Conservation (phyloP, 805 yeast genomes). For the Metschnikowia matae region DNA sequence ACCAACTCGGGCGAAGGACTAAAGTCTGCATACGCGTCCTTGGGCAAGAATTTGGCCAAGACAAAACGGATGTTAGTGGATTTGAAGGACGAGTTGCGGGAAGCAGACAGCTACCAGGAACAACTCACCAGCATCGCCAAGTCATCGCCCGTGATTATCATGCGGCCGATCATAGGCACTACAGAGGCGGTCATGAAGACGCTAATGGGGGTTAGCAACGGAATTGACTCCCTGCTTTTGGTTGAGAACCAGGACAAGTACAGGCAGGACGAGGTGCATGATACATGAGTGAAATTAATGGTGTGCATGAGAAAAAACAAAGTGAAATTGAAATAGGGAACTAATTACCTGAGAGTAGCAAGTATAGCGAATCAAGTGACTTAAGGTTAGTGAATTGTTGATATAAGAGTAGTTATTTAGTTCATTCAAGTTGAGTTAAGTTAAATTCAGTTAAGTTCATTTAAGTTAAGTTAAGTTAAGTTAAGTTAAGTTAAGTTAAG, state of each 20-base stretch:
- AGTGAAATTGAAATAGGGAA: too few species aligned
- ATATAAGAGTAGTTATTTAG: too few species aligned
- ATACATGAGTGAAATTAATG: neutral
- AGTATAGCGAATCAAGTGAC: too few species aligned
- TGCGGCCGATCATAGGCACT: slow-evolving; percentile 87
- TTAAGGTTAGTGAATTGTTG: too few species aligned
- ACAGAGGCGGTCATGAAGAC: slow-evolving; percentile 85
- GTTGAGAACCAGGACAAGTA: slow-evolving; percentile 64
- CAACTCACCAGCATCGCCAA: slow-evolving; percentile 65
- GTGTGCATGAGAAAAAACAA: too few species aligned
- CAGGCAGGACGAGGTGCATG: slow-evolving; percentile 20
- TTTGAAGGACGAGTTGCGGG: slow-evolving; percentile 59
- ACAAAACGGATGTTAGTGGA: slow-evolving; percentile 61
- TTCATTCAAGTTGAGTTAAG: too few species aligned
- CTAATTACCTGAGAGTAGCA: too few species aligned
- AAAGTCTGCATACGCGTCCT: slow-evolving; percentile 64
- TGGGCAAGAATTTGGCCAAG: slow-evolving; percentile 61
- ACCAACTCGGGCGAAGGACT: slow-evolving; percentile 65
- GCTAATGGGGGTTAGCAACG: slow-evolving; percentile 78
- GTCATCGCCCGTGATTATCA: slow-evolving; percentile 74
- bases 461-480: too few species aligned
- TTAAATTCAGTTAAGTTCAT: too few species aligned
- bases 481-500: too few species aligned
- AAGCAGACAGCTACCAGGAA: slow-evolving; percentile 60
- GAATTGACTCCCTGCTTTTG: slow-evolving; percentile 63